These are phyloP conservation scores for Coemansia sp. DNA, from an alignment of 192 early-diverging fungal genomes.

Conservation along the genomic window DNA sequence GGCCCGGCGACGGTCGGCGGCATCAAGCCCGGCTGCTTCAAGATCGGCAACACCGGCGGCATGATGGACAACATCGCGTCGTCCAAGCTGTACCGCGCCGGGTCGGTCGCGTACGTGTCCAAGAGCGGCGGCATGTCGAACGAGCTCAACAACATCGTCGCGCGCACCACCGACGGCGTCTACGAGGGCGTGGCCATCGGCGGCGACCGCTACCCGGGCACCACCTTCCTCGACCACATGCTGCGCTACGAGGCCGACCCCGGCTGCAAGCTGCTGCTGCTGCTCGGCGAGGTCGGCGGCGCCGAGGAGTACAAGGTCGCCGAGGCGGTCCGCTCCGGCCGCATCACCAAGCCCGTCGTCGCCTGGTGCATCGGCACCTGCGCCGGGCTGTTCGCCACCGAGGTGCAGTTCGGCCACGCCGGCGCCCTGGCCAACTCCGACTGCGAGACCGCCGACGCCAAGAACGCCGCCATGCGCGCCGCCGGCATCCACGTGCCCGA, in stretches of 20 bases:
- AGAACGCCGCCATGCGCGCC: slow-evolving; percentile 84
- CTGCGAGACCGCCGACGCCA: slow-evolving; percentile 94
- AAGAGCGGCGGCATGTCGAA: slow-evolving; percentile 99
- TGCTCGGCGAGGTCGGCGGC: slow-evolving; percentile 98
- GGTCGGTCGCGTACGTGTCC: slow-evolving; percentile 97
- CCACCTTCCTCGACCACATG: slow-evolving; percentile 98
- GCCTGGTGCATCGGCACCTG: slow-evolving; percentile 99
- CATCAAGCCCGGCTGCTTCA: slow-evolving; percentile 99
- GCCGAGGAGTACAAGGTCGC: slow-evolving; percentile 96
- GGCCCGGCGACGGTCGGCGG: slow-evolving; percentile 99
- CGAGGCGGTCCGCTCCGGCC: slow-evolving; percentile 83
- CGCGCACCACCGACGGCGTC: slow-evolving; percentile 94
- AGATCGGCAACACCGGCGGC: slow-evolving; percentile 99
- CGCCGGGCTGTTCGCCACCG: slow-evolving; percentile 98
- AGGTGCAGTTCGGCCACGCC: slow-evolving; percentile 99
- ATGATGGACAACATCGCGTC: slow-evolving; percentile 99
- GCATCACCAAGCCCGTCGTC: slow-evolving; percentile 98
- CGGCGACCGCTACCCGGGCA: slow-evolving; percentile 98
- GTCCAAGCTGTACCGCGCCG: slow-evolving; percentile 95
- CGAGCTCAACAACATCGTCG: slow-evolving; percentile 99
- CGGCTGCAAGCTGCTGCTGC: slow-evolving; percentile 89
- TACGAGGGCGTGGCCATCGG: slow-evolving; percentile 99
- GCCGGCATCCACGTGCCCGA: slow-evolving; percentile 92
- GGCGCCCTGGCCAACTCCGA: slow-evolving; percentile 96
- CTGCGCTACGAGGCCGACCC: slow-evolving; percentile 93